Evolutionary conservation across 306 rosid species (phyloP), one percentile per base, ranked within the genome.

Genomic region (Quercus rubra): DNA sequence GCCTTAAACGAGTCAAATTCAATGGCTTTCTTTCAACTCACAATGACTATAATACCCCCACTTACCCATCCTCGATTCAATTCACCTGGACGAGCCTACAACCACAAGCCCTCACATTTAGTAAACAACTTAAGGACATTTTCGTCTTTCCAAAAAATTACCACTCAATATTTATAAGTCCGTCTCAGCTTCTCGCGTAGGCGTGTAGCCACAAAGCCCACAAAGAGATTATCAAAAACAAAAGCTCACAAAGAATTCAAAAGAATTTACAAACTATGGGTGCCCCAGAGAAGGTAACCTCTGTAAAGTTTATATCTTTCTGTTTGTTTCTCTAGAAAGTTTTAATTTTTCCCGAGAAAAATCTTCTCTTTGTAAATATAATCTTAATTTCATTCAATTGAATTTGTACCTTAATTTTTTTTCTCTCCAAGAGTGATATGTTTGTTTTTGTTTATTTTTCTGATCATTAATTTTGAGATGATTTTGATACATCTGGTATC

Each of bases 201-300:
- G 82, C 84, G 77, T 73, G 77, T 73, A 14, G 21, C 27, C n/a
- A 38, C 23, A 23, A 78, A 62, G 83, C 81, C 3, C 54, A 49
- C 1, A 49, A 49, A 49, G 46, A 2, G 15, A 46, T 46, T 0
- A 38, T 35, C 8, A 38, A 38, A 38, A 38, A 38, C 17, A 52
- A 14, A 77, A 62, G 83, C 74, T 49, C 54, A 49, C 15, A 49
- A 49, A 49, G 54, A 49, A 12, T 2, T 49, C 17, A 15, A 4
- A 30, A 5, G 21, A 59, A 31, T 25, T 41, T 49, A 10, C 57
- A 12, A 70, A 74, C 80, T 3, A 87, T 87, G 90, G 84, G 20
- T 66, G 70, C 25, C 73, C 23, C 84, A 6, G 78, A 62, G 23
- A 81, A 79, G 87, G 90, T 87, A 83, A 83, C 28, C n/a, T 13